Percentiles rank a stretch among this genome's conserved stretches.
phyloP scores from a whole-genome alignment of 1,139 yeast genomes.

The Pneumocystis carinii region DNA sequence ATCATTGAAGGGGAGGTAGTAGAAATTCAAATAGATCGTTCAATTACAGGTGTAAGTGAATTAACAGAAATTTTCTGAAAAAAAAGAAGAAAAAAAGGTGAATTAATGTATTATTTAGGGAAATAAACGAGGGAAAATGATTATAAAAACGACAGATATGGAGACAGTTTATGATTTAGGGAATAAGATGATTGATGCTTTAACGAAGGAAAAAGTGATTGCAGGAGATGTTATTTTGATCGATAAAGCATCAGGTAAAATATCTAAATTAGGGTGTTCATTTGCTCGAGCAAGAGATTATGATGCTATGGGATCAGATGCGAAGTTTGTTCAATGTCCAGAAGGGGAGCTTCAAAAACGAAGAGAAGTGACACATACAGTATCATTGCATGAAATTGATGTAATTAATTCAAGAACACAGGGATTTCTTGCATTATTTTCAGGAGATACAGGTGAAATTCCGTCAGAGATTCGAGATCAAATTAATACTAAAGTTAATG shows the following conservation, averaged over 20 bases:
- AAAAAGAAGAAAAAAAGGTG: background rate
- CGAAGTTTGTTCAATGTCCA: conserved; percentile 94
- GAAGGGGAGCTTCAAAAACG: conserved; percentile 96
- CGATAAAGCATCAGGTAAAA: conserved; percentile 90
- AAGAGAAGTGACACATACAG: conserved; percentile 90
- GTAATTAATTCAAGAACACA: conserved; percentile 96
- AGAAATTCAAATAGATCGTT: conserved; percentile 91
- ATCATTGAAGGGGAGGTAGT: conserved; percentile 97
- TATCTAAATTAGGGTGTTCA: conserved; percentile 86
- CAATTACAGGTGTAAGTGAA: conserved; percentile 51
- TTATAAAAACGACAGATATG: conserved; percentile 97
- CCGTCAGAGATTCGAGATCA: conserved; percentile 93
- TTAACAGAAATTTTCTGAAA: background rate
- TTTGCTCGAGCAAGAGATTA: conserved; percentile 93
- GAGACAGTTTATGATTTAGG: conserved; percentile 96
- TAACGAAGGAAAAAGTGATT: conserved; percentile 84
- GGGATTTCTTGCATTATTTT: conserved; percentile 88
- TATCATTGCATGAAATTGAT: conserved; percentile 91
- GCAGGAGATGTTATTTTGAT: conserved; percentile 96
- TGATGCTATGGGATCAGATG: conserved; percentile 98
- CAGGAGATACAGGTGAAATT: conserved; percentile 97
- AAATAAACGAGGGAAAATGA: conserved; percentile 92
- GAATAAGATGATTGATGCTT: conserved; percentile 90
- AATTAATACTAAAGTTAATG: conserved; percentile 90
- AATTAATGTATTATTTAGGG: conserved; percentile 29